Evolutionary conservation across 140 eudicot species (phyloP), one percentile per base, ranked within the genome.

Genomic region (Senecio squalidus): DNA sequence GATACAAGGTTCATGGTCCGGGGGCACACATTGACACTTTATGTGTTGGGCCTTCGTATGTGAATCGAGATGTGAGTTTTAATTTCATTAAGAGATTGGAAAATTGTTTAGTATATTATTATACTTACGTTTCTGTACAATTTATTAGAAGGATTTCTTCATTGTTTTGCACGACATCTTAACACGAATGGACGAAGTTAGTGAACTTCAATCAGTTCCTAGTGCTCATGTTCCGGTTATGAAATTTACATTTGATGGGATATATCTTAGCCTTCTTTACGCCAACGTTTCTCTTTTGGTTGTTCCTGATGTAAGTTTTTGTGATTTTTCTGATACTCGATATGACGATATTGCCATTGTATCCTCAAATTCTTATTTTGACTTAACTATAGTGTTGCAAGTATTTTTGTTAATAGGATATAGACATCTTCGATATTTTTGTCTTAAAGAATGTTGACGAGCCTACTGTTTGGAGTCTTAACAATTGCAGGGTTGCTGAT

Each of bases 181-280:
- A 75, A 65, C 71, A 5, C 85, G 69, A 56, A 73, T 76, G 78
- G 88, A 81, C 54, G 96, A 83, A 64, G 88, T 91, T 50, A 66
- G 86, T 36, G 98, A 86, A 65, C 76, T 86, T 50, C 96, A 91
- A 58, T 90, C 96, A 5, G 80, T 91, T 55, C 89, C 91, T 0
- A 94, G 86, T 84, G 96, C 96, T 60, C 92, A 86, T 71, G 96
- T 91, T 53, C 98, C 98, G 0, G 96, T 86, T 9, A 86, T 91
- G 94, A 86, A 84, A 58, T 86, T 91, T 48, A 91, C 86, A 59
- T 83, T 86, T 65, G 86, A 79, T 24, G 95, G 98, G 43, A 74
- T 86, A 17, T 81, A 92, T 34, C 76, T 86, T 47, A 89, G 86
- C 73, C 96, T 86, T 69, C 82, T 91, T 34, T 86, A 83, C 58